Conservation (phyloP, 2,329 filamentous ascomycete species). For the Monosporascus sp. region DNA sequence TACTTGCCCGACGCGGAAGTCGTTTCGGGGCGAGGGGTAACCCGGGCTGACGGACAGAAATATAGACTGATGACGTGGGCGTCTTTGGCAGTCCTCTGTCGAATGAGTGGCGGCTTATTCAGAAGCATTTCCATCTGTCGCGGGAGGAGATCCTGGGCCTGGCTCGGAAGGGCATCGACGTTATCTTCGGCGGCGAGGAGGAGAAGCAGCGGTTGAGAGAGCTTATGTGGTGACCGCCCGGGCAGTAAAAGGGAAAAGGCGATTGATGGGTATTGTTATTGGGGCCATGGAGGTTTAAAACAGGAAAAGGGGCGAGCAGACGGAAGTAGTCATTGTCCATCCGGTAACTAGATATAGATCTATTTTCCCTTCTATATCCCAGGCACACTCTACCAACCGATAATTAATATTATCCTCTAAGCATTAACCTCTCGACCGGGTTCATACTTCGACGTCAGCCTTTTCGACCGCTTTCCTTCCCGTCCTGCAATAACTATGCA, state of each 20-base stretch:
- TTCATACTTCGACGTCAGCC: too few relatives aligned
- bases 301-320: too few relatives aligned
- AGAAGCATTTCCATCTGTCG: conserved; percentile 60
- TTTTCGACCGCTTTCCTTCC: too few relatives aligned
- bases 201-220: conserved; percentile 54
- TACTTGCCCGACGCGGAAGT: conserved; percentile 13
- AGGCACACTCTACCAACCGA: too few relatives aligned
- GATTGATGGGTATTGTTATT: too few relatives aligned
- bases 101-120: conserved; percentile 70
- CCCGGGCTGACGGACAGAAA: conserved; percentile 1
- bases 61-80: conserved; percentile 76
- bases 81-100: conserved; percentile 73
- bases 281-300: neutral
- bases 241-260: neutral
- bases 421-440: too few relatives aligned
- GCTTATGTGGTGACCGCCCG: conserved; percentile 40
- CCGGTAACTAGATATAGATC: too few relatives aligned
- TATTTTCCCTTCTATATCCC: too few relatives aligned
- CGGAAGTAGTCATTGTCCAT: too few relatives aligned
- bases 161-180: conserved; percentile 55
- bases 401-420: too few relatives aligned
- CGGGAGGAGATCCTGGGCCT: conserved; percentile 44
- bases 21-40: too few relatives aligned
- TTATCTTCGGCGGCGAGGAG: conserved; percentile 60
- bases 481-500: too few relatives aligned